These are phyloP conservation scores for Penicillium sp. DNA, from an alignment of 2,329 filamentous ascomycete genomes.

Conservation along the genomic window DNA sequence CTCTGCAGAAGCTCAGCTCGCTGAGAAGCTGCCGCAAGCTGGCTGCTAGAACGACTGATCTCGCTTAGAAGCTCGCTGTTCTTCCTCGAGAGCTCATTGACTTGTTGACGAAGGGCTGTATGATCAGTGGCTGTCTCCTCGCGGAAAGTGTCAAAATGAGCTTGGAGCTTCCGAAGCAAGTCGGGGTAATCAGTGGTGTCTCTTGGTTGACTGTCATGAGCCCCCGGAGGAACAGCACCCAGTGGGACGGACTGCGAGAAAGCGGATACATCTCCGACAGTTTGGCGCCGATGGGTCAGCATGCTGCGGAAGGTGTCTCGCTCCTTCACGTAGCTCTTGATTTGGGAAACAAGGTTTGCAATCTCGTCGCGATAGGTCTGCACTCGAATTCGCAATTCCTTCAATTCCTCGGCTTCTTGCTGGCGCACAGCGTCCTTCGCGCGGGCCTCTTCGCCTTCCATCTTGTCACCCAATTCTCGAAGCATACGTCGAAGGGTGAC, in stretches of 20 bases:
- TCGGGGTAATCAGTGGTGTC: conserved; percentile 70
- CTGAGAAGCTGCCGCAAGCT: conserved; percentile 76
- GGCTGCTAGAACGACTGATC: conserved; percentile 73
- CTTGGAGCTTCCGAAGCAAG: conserved; percentile 80
- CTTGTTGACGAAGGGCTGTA: conserved; percentile 77
- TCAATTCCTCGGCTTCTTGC: conserved; percentile 66
- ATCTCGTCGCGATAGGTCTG: conserved; percentile 81
- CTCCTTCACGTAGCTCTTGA: conserved; percentile 91
- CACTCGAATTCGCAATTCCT: conserved; percentile 68
- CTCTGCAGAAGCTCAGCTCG: conserved; percentile 85
- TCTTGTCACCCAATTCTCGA: conserved; percentile 77
- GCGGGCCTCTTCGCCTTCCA: conserved; percentile 86
- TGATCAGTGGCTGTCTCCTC: conserved; percentile 81
- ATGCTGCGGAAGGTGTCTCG: conserved; percentile 97
- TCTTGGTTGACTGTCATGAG: conserved; percentile 44
- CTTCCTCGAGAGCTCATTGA: conserved; percentile 75
- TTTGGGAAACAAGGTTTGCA: conserved; percentile 73
- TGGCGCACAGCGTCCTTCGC: conserved; percentile 55
- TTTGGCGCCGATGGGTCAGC: conserved; percentile 72
- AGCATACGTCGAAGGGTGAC: conserved; percentile 77
- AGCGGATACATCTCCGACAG: conserved; percentile 57
- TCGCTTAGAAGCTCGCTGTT: conserved; percentile 80
- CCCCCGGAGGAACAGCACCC: conserved; percentile 47
- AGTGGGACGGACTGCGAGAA: conserved; percentile 70
- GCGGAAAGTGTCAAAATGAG: conserved; percentile 84